Percentiles rank a stretch among this genome's conserved stretches.
These are phyloP conservation scores for Lotus japonicus DNA, from an alignment of 306 rosid genomes.

Conservation along the genomic window DNA sequence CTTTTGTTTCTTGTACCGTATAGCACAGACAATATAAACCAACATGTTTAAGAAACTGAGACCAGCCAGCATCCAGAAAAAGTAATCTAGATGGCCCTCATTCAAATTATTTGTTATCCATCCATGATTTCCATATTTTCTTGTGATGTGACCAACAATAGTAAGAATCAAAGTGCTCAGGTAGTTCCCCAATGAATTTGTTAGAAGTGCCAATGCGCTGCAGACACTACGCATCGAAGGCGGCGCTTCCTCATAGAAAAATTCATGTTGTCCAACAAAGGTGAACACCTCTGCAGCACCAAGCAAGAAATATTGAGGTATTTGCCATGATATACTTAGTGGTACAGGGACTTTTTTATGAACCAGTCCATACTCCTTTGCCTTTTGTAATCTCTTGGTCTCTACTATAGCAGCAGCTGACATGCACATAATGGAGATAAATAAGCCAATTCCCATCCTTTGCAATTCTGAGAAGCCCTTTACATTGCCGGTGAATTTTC, in stretches of 20 bases:
- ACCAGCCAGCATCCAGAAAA: conserved; percentile 73
- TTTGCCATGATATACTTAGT: conserved; percentile 65
- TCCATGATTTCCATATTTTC: conserved; percentile 44
- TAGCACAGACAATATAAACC: conserved; percentile 49
- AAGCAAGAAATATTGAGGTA: conserved; percentile 76
- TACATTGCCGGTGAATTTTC: conserved; percentile 60
- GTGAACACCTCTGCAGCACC: conserved; percentile 80
- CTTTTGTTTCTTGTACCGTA: conserved; percentile 43
- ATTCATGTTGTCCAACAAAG: conserved; percentile 77
- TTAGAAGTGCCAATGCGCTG: conserved; percentile 74
- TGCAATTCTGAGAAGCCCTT: conserved; percentile 82
- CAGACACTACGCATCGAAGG: conserved; percentile 81
- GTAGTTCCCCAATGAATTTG: conserved; percentile 66
- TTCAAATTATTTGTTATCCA: conserved; percentile 78
- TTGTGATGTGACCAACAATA: conserved; percentile 48
- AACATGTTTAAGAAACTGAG: conserved; percentile 61
- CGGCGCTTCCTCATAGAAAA: conserved; percentile 84
- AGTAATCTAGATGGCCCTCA: conserved; percentile 68
- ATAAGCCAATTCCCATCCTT: conserved; percentile 86
- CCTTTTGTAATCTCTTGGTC: conserved; percentile 46
- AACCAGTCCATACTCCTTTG: conserved; percentile 46
- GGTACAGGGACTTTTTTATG: conserved; percentile 55
- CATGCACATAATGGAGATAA: conserved; percentile 73
- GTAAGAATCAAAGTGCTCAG: conserved; percentile 66
- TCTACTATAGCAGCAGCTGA: conserved; percentile 70